Evolutionary conservation across 768 basidiomycete species (phyloP), one percentile per base, ranked within the genome.

Genomic region (Tylopilus sp.): DNA sequence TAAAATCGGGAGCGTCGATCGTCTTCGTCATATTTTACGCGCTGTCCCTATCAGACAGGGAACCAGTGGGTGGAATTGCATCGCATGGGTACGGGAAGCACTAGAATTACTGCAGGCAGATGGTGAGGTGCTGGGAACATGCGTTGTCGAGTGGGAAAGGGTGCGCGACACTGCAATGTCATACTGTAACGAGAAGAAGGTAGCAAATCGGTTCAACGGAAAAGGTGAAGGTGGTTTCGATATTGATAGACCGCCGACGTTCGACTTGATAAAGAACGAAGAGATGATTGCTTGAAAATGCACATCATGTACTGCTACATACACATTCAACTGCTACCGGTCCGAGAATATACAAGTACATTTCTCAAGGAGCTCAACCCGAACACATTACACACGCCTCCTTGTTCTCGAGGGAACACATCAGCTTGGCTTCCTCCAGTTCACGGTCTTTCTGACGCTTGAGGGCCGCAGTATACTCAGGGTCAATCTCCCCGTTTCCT

Each of bases 301-400:
- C 12, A 40, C n/a, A n/a, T n/a, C n/a, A n/a, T n/a, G n/a, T n/a
- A n/a, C n/a, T n/a, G n/a, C n/a, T n/a, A n/a, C n/a, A n/a, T n/a
- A n/a, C n/a, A n/a, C n/a, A n/a, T n/a, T n/a, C n/a, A n/a, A n/a
- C n/a, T n/a, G n/a, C n/a, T n/a, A n/a, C n/a, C n/a, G n/a, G n/a
- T n/a, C n/a, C n/a, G n/a, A n/a, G n/a, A n/a, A n/a, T n/a, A n/a
- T n/a, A n/a, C n/a, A n/a, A 37, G 28, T 17, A 38, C 24, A 28
- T 33, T 22, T 36, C 25, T 43, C 38, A 8, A 22, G 38, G 36
- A 30, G 21, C 26, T 81, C 69, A 91, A 50, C 86, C 88, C 55
- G 89, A 92, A 74, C 91, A 93, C 91, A 94, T 94, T 68, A 93
- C 62, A 66, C 92, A 96, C 1, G 89, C 91, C 50, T 96, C 93